These are phyloP conservation scores for Hawksworthiomyces lignivorus DNA, from an alignment of 2,329 filamentous ascomycete genomes.

Conservation along the genomic window DNA sequence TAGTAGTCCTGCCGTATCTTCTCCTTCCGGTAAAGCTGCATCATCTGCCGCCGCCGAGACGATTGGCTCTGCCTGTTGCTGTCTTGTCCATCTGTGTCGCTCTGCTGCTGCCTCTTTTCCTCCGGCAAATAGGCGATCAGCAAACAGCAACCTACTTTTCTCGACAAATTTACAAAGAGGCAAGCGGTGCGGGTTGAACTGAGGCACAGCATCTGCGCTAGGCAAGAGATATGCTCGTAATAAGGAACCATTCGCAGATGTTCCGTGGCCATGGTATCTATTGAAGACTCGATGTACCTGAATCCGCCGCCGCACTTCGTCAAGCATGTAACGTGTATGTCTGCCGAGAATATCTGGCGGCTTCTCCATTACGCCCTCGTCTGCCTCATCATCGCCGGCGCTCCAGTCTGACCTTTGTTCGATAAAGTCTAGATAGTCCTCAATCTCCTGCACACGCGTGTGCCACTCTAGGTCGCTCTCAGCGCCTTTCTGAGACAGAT, in stretches of 20 bases:
- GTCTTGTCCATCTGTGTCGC: no score
- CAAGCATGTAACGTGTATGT: conserved; percentile 1
- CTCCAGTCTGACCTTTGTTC: no score
- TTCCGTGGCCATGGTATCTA: neutral
- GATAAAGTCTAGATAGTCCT: conserved; percentile 32
- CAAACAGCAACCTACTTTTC: conserved; percentile 6
- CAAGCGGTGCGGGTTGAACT: neutral
- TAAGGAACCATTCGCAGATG: neutral
- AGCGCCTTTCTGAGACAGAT: conserved; percentile 41
- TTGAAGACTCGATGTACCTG: neutral
- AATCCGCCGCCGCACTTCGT: neutral
- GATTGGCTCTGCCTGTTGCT: no score
- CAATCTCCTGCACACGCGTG: conserved; percentile 27
- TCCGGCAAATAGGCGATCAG: neutral
- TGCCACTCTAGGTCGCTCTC: conserved; percentile 34
- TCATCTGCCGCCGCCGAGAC: no score
- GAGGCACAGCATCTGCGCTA: neutral
- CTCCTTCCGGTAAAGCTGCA: no score
- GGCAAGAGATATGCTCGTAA: neutral
- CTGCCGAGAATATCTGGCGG: neutral
- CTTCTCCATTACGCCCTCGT: neutral
- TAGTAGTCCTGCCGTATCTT: no score
- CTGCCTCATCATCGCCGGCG: conserved; percentile 1
- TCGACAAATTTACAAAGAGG: neutral
- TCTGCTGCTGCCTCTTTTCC: no score